These are phyloP conservation scores for Plasmodium fragile DNA, from an alignment of 169 alveolate genomes.

Conservation along the genomic window DNA sequence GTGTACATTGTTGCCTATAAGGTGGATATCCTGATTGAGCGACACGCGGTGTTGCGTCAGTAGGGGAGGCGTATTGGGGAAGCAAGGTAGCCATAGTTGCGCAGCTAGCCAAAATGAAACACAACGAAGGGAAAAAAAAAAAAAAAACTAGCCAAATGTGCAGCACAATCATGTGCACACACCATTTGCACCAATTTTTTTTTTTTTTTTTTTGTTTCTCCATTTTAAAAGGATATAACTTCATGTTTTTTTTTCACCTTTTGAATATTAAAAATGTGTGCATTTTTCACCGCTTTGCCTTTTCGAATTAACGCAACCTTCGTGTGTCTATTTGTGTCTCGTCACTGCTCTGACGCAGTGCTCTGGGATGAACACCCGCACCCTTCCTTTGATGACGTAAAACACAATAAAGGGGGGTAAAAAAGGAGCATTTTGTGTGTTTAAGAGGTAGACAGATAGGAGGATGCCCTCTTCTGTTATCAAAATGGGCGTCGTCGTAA, in stretches of 20 bases:
- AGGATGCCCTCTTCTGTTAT: background rate
- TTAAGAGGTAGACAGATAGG: background rate
- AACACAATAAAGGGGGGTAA: background rate
- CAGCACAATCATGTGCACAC: background rate
- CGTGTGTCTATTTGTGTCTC: background rate
- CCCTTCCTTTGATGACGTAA: background rate
- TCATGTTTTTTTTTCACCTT: background rate
- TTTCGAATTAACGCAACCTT: background rate
- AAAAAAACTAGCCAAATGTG: background rate
- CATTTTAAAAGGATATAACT: background rate
- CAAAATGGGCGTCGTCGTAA: background rate
- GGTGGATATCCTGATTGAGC: conserved; percentile 56
- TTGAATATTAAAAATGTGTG: background rate
- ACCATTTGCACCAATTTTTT: background rate
- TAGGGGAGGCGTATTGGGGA: background rate
- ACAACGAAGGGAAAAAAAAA: background rate
- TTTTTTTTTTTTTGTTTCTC: background rate
- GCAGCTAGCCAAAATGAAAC: conserved; percentile 8
- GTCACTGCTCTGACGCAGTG: background rate
- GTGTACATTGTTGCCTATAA: conserved; percentile 66
- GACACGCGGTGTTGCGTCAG: conserved; percentile 14
- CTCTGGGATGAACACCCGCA: background rate
- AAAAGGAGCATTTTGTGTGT: background rate
- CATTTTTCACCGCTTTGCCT: background rate
- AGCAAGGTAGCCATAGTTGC: background rate